Evolutionary conservation across 2,329 filamentous ascomycete species (phyloP).

Genomic region (Pyrenophora teres): DNA sequence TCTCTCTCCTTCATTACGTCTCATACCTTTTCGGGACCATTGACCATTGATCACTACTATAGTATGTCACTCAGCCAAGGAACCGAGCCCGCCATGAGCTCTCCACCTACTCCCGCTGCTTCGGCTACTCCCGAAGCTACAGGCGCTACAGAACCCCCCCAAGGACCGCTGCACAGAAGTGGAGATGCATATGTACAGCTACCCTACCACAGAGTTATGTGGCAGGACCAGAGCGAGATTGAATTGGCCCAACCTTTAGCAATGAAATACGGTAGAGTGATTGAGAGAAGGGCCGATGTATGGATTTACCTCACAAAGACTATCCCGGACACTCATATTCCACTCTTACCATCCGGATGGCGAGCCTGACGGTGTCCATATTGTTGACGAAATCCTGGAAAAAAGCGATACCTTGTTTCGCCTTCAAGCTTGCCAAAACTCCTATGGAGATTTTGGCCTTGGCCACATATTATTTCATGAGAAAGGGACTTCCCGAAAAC

Average conservation of each 20-base stretch:
- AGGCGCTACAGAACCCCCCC: too few species aligned
- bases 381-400: not conserved
- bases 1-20: too few species aligned
- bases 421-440: slow-evolving; percentile 3
- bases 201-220: not conserved
- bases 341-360: not conserved
- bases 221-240: not conserved
- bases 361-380: not conserved
- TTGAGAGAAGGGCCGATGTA: not conserved
- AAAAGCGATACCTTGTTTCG: not conserved
- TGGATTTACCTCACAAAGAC: not conserved
- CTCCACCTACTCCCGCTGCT: too few species aligned
- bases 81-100: too few species aligned
- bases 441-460: slow-evolving; percentile 1
- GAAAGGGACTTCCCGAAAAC: not conserved
- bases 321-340: not conserved
- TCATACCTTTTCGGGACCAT: too few species aligned
- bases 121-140: too few species aligned
- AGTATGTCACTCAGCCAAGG: too few species aligned
- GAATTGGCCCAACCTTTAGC: not conserved
- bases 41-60: too few species aligned
- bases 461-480: slow-evolving; percentile 8
- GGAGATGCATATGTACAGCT: too few species aligned
- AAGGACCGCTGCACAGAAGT: too few species aligned
- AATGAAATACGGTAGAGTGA: not conserved